phyloP scores from a whole-genome alignment of 805 yeast species.

The Zygotorulaspora chibaensis region DNA sequence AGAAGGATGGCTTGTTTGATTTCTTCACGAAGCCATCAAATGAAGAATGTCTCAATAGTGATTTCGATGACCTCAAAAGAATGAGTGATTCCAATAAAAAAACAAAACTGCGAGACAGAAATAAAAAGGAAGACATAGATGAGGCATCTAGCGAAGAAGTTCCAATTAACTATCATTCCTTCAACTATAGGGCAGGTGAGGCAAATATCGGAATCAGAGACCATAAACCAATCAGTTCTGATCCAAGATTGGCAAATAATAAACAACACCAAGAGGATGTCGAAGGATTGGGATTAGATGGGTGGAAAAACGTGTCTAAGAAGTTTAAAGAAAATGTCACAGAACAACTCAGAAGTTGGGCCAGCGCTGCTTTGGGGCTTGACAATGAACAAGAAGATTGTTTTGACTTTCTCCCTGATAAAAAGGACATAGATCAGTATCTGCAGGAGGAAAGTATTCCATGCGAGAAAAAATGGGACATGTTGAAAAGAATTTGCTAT shows the following conservation, averaged over 20 bases:
- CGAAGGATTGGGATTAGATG: conserved; percentile 70
- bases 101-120: conserved; percentile 11
- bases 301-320: conserved; percentile 44
- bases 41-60: conserved; percentile 1
- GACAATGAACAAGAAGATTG: conserved; percentile 13
- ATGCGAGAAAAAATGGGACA: conserved; percentile 61
- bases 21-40: conserved; percentile 1
- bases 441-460: conserved; percentile 45
- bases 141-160: neutral
- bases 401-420: conserved; percentile 50
- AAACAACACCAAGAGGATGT: conserved; percentile 67
- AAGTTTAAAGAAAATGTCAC: conserved; percentile 52
- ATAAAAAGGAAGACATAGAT: neutral
- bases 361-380: conserved; percentile 41
- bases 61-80: conserved; percentile 5
- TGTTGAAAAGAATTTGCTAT: conserved; percentile 67
- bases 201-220: conserved; percentile 84
- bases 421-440: conserved; percentile 53
- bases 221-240: conserved; percentile 73
- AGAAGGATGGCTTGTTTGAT: conserved; percentile 4
- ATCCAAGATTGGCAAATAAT: conserved; percentile 71
- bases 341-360: conserved; percentile 52
- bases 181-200: conserved; percentile 84
- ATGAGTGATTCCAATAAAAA: conserved; percentile 1
- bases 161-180: conserved; percentile 44